These are phyloP conservation scores for Rhododendron henanense DNA, from an alignment of 148 eudicot species.

Conservation along the genomic window DNA sequence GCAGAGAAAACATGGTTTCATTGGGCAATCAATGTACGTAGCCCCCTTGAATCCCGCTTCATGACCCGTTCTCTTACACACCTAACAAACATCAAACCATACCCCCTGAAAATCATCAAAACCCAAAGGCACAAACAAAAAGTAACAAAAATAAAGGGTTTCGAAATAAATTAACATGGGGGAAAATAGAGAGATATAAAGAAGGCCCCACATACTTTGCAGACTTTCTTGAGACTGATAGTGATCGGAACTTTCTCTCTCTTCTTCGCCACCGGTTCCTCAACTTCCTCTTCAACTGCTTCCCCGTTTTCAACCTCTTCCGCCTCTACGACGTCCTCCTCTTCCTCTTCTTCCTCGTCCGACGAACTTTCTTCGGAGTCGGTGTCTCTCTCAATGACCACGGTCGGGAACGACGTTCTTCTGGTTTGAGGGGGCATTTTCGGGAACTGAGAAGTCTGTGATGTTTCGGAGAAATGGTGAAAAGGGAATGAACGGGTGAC, in stretches of 20 bases:
- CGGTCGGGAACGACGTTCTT: conserved; percentile 41
- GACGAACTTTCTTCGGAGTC: conserved; percentile 64
- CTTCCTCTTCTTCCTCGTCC: conserved; percentile 17
- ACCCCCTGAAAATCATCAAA: no score
- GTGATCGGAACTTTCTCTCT: conserved; percentile 57
- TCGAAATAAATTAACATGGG: neutral
- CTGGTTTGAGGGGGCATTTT: conserved; percentile 62
- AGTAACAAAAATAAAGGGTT: neutral
- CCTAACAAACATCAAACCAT: conserved; percentile 34
- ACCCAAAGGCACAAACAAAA: neutral
- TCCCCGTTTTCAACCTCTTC: conserved; percentile 15
- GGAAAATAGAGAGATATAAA: neutral
- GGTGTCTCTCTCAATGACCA: conserved; percentile 57
- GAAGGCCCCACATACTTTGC: conserved; percentile 49
- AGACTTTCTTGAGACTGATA: conserved; percentile 73
- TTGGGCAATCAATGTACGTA: conserved; percentile 95
- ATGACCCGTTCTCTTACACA: conserved; percentile 84
- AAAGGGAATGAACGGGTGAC: no score
- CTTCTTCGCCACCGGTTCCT: conserved; percentile 18
- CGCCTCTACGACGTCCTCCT: conserved; percentile 13
- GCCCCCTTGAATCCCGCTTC: conserved; percentile 96
- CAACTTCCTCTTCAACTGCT: neutral
- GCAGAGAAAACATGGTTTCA: conserved; percentile 98
- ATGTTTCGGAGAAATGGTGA: no score
- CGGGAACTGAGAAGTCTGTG: neutral